Evolutionary conservation across 2,329 filamentous ascomycete genomes (phyloP).

Genomic region (Phialemonium atrogriseum): DNA sequence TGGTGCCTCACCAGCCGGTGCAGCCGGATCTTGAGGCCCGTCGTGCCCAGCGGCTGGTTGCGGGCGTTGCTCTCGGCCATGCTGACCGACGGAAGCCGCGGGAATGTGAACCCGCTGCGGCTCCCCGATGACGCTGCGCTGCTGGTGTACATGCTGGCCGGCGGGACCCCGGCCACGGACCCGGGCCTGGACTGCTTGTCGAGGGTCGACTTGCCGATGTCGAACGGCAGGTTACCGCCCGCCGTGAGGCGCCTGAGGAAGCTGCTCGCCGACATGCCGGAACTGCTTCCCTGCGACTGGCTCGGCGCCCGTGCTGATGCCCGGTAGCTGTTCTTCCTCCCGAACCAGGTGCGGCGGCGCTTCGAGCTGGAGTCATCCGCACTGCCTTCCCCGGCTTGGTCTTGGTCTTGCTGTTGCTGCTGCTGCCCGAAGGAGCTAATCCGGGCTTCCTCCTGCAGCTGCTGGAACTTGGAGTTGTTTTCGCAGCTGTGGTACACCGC

Average conservation of each 20-base stretch:
- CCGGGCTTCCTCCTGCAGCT: slow-evolving; percentile 56
- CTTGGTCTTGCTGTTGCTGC: slow-evolving; percentile 27
- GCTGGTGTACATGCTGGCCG: slow-evolving; percentile 52
- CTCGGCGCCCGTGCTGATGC: slow-evolving; percentile 53
- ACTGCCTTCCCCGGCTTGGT: slow-evolving; percentile 37
- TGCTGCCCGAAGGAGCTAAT: slow-evolving; percentile 64
- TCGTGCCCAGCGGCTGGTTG: slow-evolving; percentile 53
- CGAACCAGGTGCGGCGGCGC: slow-evolving; percentile 48
- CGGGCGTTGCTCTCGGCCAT: slow-evolving; percentile 38
- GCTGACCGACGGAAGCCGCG: slow-evolving; percentile 50
- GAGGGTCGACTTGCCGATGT: slow-evolving; percentile 72
- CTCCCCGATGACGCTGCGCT: slow-evolving; percentile 42
- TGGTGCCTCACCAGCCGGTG: slow-evolving; percentile 68
- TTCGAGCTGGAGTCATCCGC: slow-evolving; percentile 33
- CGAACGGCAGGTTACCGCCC: slow-evolving; percentile 65
- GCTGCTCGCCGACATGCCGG: slow-evolving; percentile 57
- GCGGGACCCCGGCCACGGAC: slow-evolving; percentile 28
- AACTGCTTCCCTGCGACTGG: slow-evolving; percentile 62
- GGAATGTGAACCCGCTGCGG: slow-evolving; percentile 32
- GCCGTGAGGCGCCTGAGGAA: slow-evolving; percentile 73
- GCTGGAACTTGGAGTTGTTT: slow-evolving; percentile 82
- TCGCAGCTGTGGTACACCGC: slow-evolving; percentile 84
- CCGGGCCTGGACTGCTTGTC: slow-evolving; percentile 43
- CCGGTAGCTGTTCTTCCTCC: slow-evolving; percentile 57
- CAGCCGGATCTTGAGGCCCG: slow-evolving; percentile 77